phyloP scores from a whole-genome alignment of 176 grass and related monocot species.

The bread wheat (Triticum aestivum) region IWGSC_CS_RefSeq_v2.1 NC_057813.1:7529197-7529696 shows the following conservation, averaged over 20 bases:
- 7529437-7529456: not conserved
- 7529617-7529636: not conserved
- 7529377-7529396: no score
- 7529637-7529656: not conserved
- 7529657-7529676: not conserved
- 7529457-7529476: not conserved
- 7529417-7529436: not conserved
- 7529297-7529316: not conserved
- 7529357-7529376: not conserved
- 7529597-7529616: not conserved
- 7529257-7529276: not conserved
- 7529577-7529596: not conserved
- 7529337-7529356: not conserved
- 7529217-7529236: not conserved
- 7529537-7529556: not conserved
- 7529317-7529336: not conserved
- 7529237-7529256: not conserved
- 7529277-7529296: slow-evolving; percentile 17
- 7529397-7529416: not conserved
- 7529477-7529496: not conserved
- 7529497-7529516: not conserved
- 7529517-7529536: not conserved
- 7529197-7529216: not conserved
- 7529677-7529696: not conserved
- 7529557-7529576: not conserved